Evolutionary conservation across 371 early-diverging fungal species (phyloP), one percentile per base, ranked within the genome.

Genomic region (Funneliformis caledonium): DNA sequence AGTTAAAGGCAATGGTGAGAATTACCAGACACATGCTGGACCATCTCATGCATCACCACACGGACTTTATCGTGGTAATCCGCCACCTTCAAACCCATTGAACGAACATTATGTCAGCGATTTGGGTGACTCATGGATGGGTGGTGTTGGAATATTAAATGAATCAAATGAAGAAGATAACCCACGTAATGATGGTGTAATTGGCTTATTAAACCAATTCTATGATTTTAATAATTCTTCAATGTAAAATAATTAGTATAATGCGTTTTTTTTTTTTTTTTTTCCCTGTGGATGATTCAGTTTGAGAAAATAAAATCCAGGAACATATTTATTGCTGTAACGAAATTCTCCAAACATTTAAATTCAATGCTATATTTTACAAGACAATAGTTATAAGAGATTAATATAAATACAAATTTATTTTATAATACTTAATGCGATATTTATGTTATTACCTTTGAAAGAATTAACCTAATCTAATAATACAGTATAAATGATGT

Each of bases 181-280:
- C 67, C 81, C 82, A 12, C 80, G 81, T 60, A 81, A 84, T 79
- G 86, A 81, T 52, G 89, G 88, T 16, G 85, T 91, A 72, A 81
- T 89, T 80, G 91, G 90, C 0, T 74, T 92, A 45, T 75, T 92
- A 64, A 91, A 91, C 62, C 88, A 90, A 82, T 88, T 92, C 60
- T 91, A 92, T 83, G 91, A 91, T 72, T 83, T 89, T 80, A 90
- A 89, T 80, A 89, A 88, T 80, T 81, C 82, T 61, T 81, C 83
- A 5, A 81, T 82, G 81, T 83, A 83, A 48, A 78, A 78, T 52
- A 52, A 52, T 10, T 48, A 48, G 11, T 26, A 16, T 52, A 52
- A 16, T 52, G 19, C 14, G 16, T 52, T 52, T 52, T 2, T 12
- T 52, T 52, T 19, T 14, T 52, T 26, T 26, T 26, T 26, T 26